Evolutionary conservation across 176 grass and related monocot genomes (phyloP).

Genomic region (Triticum urartu): DNA sequence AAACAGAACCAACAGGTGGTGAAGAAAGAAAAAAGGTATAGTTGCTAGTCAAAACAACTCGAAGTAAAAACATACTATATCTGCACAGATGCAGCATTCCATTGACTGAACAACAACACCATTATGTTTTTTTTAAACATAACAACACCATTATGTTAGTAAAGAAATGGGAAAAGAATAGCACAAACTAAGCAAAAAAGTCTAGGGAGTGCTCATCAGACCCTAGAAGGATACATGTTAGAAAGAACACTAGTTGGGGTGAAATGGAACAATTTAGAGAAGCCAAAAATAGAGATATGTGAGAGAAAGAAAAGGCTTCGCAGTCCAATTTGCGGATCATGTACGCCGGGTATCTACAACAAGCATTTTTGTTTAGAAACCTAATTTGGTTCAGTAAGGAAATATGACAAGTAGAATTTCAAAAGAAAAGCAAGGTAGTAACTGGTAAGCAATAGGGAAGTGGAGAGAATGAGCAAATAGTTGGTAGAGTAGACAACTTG

Average conservation of each 20-base stretch:
- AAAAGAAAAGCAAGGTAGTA: neutral
- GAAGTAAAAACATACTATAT: slow-evolving; percentile 9
- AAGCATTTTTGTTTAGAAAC: neutral
- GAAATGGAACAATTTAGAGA: slow-evolving; percentile 17
- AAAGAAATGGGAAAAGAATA: neutral
- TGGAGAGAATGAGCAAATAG: slow-evolving; percentile 5
- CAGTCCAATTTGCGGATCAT: neutral
- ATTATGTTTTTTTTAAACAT: neutral
- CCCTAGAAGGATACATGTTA: neutral
- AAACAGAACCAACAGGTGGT: slow-evolving; percentile 26
- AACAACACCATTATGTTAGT: neutral
- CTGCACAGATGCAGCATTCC: neutral
- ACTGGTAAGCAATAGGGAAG: neutral
- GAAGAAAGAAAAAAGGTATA: slow-evolving; percentile 6
- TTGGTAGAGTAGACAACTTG: neutral
- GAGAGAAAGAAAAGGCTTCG: neutral
- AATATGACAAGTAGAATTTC: neutral
- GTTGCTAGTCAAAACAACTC: slow-evolving; percentile 2
- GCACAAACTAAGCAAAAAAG: neutral
- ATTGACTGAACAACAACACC: slow-evolving; percentile 2
- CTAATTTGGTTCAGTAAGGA: neutral
- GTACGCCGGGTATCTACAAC: neutral
- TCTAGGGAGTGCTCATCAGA: neutral
- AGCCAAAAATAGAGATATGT: slow-evolving; percentile 16
- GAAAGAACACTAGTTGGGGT: neutral